Conservation (phyloP, 768 basidiomycete genomes). For the Mycena latifolia region DNA sequence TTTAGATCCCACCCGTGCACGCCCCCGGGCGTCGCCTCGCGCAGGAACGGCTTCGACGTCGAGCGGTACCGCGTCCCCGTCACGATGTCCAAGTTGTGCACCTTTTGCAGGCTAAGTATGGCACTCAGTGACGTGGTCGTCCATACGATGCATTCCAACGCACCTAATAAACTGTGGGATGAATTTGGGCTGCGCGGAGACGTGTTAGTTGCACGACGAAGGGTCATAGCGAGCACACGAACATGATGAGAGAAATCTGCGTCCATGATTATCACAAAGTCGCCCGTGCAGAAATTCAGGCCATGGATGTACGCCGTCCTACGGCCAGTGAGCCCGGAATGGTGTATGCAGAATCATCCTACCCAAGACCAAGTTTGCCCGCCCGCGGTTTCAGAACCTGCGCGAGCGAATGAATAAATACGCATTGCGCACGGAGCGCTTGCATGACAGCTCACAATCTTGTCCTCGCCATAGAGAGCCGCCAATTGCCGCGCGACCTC, state of each 20-base stretch:
- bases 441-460: slow-evolving; percentile 65
- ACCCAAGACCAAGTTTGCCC: slow-evolving; percentile 94
- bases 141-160: slow-evolving; percentile 20
- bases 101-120: slow-evolving; percentile 75
- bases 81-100: slow-evolving; percentile 92
- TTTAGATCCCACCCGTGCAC: slow-evolving; percentile 95
- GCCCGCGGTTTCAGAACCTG: slow-evolving; percentile 89
- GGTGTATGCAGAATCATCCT: slow-evolving; percentile 35
- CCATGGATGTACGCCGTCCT: slow-evolving; percentile 96
- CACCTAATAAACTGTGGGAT: slow-evolving; percentile 93
- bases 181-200: slow-evolving; percentile 82
- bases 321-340: slow-evolving; percentile 28
- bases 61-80: slow-evolving; percentile 91
- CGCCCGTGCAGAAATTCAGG: slow-evolving; percentile 88
- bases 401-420: slow-evolving; percentile 13
- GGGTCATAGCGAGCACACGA: slow-evolving; percentile 43
- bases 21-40: slow-evolving; percentile 79
- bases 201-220: slow-evolving; percentile 9
- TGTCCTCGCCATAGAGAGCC: slow-evolving; percentile 85
- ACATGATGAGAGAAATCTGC: slow-evolving; percentile 97
- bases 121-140: slow-evolving; percentile 10
- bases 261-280: slow-evolving; percentile 98
- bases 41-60: slow-evolving; percentile 65
- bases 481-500: slow-evolving; percentile 87
- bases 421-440: slow-evolving; percentile 35